Evolutionary conservation across 1,139 yeast genomes (phyloP).

Genomic region (Maudiozyma humilis): DNA sequence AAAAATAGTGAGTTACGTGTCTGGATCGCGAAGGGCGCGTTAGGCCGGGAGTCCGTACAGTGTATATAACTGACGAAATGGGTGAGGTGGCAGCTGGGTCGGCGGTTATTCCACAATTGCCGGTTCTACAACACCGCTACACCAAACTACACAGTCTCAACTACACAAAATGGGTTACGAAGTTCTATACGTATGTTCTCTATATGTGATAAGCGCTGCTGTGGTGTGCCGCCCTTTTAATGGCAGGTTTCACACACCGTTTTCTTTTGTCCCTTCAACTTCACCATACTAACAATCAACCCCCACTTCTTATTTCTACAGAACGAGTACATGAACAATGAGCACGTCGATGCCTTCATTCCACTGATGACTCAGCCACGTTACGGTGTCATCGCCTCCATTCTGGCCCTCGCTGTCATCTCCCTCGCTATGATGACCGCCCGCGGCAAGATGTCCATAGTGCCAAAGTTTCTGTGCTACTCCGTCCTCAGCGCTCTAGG

Average conservation of each 20-base stretch:
- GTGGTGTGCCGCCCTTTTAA: no score
- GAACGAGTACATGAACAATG: conserved; percentile 17
- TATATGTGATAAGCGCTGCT: no score
- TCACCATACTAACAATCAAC: neutral
- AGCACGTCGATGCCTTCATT: conserved; percentile 13
- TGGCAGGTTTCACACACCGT: neutral
- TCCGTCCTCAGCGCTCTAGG: conserved; percentile 18
- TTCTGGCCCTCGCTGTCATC: conserved; percentile 18
- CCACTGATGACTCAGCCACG: conserved; percentile 22
- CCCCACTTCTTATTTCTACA: conserved; percentile 4
- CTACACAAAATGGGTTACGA: conserved; percentile 6
- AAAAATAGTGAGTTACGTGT: neutral
- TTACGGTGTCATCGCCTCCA: conserved; percentile 19
- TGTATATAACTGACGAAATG: neutral
- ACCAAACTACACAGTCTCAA: neutral
- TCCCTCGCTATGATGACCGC: conserved; percentile 17
- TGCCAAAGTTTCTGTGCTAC: conserved; percentile 16
- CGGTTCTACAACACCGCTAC: neutral
- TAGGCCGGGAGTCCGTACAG: no score
- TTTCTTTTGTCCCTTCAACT: neutral
- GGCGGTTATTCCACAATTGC: neutral
- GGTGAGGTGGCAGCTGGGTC: no score
- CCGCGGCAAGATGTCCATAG: conserved; percentile 13
- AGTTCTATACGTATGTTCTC: conserved; percentile 10
- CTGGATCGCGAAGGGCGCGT: neutral